phyloP scores from a whole-genome alignment of 371 early-diverging fungal genomes.

The Funneliformis caledonium region DNA sequence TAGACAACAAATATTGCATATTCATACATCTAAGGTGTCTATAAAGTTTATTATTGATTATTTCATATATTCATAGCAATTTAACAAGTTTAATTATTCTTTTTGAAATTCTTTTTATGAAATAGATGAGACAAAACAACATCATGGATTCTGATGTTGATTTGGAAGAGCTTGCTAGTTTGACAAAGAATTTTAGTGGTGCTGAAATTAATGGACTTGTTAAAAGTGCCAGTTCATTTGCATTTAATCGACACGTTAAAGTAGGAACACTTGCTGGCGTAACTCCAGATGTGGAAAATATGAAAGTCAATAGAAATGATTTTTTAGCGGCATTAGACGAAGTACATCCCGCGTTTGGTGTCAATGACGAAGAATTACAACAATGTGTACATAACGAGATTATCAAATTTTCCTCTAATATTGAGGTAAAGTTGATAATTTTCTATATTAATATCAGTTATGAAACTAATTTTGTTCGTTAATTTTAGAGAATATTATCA shows the following conservation, averaged over 20 bases:
- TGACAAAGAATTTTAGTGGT: slow-evolving; percentile 99
- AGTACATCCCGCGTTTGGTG: slow-evolving; percentile 98
- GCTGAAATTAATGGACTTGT: slow-evolving; percentile 98
- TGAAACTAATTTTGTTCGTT: not conserved
- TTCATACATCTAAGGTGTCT: slow-evolving; percentile 83
- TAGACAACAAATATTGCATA: slow-evolving; percentile 92
- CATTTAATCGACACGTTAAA: slow-evolving; percentile 98
- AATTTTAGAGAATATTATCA: slow-evolving; percentile 66
- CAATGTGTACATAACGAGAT: slow-evolving; percentile 86
- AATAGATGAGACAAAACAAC: slow-evolving; percentile 84
- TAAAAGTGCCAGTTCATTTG: slow-evolving; percentile 98
- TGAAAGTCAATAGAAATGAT: slow-evolving; percentile 92
- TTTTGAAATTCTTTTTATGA: no score
- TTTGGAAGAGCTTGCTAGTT: slow-evolving; percentile 83
- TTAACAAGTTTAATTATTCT: no score
- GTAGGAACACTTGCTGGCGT: slow-evolving; percentile 82
- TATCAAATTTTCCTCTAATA: slow-evolving; percentile 75
- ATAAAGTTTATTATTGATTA: not conserved
- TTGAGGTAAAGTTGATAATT: slow-evolving; percentile 56
- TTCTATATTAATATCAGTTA: not conserved
- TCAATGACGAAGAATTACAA: slow-evolving; percentile 90
- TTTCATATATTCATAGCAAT: not conserved
- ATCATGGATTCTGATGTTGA: slow-evolving; percentile 91
- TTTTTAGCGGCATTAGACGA: slow-evolving; percentile 96
- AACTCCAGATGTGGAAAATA: slow-evolving; percentile 79